phyloP scores from a whole-genome alignment of 1,284 basidiomycete species.

The Fomes fomentarius region DNA sequence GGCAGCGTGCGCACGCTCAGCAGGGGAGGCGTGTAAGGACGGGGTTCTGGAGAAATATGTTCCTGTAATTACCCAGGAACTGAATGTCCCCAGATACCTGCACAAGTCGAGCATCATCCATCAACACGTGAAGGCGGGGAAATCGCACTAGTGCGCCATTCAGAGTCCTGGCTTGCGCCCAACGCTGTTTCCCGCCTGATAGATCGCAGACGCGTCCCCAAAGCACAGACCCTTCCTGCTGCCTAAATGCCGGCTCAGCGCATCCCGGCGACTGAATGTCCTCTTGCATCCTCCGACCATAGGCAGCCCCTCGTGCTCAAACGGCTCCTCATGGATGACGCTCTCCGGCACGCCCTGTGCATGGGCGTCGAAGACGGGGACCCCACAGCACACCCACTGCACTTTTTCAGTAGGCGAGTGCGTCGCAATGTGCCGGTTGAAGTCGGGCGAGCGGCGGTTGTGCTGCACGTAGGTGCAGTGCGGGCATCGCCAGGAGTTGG shows the following conservation, averaged over 20 bases:
- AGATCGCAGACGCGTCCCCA: slow-evolving; percentile 28
- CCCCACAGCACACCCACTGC: slow-evolving; percentile 14
- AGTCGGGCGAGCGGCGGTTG: slow-evolving; percentile 53
- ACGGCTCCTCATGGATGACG: neutral
- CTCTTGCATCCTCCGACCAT: slow-evolving; percentile 49
- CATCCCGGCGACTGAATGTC: slow-evolving; percentile 58
- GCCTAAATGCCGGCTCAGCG: slow-evolving; percentile 56
- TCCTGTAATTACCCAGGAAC: no score
- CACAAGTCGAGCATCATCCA: no score
- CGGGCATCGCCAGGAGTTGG: slow-evolving; percentile 8
- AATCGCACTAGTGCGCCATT: no score
- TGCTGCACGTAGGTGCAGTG: slow-evolving; percentile 30
- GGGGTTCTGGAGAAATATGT: no score
- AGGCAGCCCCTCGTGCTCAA: slow-evolving; percentile 23
- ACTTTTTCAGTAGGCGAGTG: slow-evolving; percentile 40
- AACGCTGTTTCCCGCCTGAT: neutral
- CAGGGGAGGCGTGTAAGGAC: no score
- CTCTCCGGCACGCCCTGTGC: neutral
- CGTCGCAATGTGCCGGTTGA: slow-evolving; percentile 55
- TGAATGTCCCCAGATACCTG: no score
- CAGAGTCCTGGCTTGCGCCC: no score
- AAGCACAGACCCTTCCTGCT: slow-evolving; percentile 45
- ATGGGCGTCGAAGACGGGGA: neutral
- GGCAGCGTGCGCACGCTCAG: no score
- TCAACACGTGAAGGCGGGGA: no score